Evolutionary conservation across 2,329 filamentous ascomycete species (phyloP).

Genomic region (Cladosporium velox): DNA sequence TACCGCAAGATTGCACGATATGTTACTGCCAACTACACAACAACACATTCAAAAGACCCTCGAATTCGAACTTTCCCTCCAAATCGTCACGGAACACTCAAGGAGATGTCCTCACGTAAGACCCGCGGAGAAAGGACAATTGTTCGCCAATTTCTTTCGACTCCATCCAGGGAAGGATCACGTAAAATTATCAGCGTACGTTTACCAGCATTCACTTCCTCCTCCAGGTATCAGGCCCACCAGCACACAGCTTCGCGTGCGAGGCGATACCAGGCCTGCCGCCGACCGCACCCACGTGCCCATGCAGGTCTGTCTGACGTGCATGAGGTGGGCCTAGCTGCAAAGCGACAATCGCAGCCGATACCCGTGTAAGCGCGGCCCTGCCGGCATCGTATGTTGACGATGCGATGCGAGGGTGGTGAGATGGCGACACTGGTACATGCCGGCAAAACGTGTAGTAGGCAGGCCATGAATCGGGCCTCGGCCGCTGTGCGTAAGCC

Average conservation of each 20-base stretch:
- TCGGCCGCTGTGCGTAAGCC: neutral
- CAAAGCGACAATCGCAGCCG: neutral
- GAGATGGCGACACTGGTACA: neutral
- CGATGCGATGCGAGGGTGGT: neutral
- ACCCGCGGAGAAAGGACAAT: neutral
- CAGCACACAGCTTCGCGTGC: constrained; percentile 8
- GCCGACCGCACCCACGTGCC: neutral
- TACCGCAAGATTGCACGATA: too few species aligned
- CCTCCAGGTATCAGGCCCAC: neutral
- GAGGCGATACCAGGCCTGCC: constrained; percentile 1
- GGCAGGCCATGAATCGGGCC: neutral
- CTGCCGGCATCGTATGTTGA: constrained; percentile 1
- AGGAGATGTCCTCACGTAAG: neutral
- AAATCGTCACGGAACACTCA: too few species aligned
- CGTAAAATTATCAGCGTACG: constrained; percentile 1
- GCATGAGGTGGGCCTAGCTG: constrained; percentile 1
- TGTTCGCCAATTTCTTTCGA: neutral
- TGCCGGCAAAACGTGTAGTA: neutral
- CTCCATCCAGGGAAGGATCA: neutral
- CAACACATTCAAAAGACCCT: too few species aligned
- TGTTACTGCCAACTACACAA: too few species aligned
- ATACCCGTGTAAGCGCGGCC: neutral
- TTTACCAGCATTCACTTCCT: neutral
- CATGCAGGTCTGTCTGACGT: constrained; percentile 12
- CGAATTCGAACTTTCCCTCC: too few species aligned